phyloP scores from a whole-genome alignment of 108 stramenopile species.

The Mayamaea pseudoterrestris region DNA sequence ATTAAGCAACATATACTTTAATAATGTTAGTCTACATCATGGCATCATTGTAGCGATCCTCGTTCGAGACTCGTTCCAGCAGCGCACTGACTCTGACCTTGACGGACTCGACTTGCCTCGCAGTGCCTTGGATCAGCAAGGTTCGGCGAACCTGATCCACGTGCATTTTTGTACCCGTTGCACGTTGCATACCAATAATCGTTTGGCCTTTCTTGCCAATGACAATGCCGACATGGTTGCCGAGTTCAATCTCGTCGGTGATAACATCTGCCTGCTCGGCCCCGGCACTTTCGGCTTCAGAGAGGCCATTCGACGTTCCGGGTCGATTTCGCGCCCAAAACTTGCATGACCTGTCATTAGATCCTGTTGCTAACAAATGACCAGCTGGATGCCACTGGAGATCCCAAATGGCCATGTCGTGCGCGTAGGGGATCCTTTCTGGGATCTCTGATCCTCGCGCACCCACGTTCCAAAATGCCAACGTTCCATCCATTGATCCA shows the following conservation, averaged over 20 bases:
- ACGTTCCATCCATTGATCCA: constrained; percentile 92
- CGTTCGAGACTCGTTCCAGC: constrained; percentile 62
- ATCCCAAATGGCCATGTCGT: constrained; percentile 96
- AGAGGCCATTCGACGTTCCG: constrained; percentile 60
- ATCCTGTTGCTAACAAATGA: constrained; percentile 81
- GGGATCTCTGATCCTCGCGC: constrained; percentile 81
- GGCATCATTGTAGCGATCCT: constrained; percentile 15
- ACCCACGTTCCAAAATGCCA: constrained; percentile 89
- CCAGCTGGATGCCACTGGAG: constrained; percentile 95
- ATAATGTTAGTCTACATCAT: constrained; percentile 3
- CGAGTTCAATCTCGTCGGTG: constrained; percentile 76
- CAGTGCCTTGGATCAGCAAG: constrained; percentile 80
- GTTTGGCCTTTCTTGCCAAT: constrained; percentile 82
- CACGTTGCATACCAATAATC: constrained; percentile 82
- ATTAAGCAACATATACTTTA: neutral
- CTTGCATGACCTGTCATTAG: constrained; percentile 87
- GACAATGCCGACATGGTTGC: constrained; percentile 86
- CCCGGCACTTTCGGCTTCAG: constrained; percentile 29
- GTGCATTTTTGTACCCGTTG: constrained; percentile 84
- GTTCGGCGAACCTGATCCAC: constrained; percentile 77
- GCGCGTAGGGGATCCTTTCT: constrained; percentile 72
- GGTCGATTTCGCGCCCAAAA: constrained; percentile 90
- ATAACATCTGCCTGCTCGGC: constrained; percentile 42
- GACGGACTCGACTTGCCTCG: constrained; percentile 69
- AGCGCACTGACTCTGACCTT: constrained; percentile 72